Base-by-base conservation (phyloP, 768 basidiomycete species). In the Phanerochaete sordida region DNA sequence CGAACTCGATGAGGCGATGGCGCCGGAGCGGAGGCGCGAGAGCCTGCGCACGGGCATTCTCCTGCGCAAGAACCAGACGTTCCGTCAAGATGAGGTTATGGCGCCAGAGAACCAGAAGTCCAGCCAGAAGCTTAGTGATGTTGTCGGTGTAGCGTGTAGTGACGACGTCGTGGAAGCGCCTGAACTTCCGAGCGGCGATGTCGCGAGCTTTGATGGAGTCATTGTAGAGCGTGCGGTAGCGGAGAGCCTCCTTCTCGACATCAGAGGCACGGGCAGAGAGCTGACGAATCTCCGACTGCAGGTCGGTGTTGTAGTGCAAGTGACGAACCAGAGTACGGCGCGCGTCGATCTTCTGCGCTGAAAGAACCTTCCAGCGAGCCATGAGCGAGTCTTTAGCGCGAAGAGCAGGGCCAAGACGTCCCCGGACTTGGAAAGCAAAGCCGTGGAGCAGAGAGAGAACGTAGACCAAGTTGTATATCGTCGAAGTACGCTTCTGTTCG, bases 81-180 rank as follows among this genome's bases (percentile, higher is more conserved):
- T 33, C 13, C 16, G 50, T 30, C 31, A 58, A 53, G 31, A 62
- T 33, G 5, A 31, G 26, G 51, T 58, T 58, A 37, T 39, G 21
- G 19, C 57, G 57, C 61, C 61, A 62, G 35, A 62, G 61, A 23
- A 62, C 39, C 28, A 62, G 49, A 23, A 62, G 47, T 3, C 31
- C 56, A 53, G 49, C 6, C 27, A 62, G 28, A 21, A 62, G 50
- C 21, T 39, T 50, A 23, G 33, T 39, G 7, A 37, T 51, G 6
- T 21, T 58, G 13, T 26, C 8, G 33, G 27, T 43, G 57, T 30
- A 62, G 5, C 61, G 61, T 19, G 13, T 11, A 5, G 24, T 31
- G 1, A 49, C 35, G 13, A 7, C 11, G 4, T 35, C 39, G 8
- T 57, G 24, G 30, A 31, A 57, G 2, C 23, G 16, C 56, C 26